Evolutionary conservation across 1,284 basidiomycete genomes (phyloP).

Genomic region (Pseudozyma tsukubaensis): DNA sequence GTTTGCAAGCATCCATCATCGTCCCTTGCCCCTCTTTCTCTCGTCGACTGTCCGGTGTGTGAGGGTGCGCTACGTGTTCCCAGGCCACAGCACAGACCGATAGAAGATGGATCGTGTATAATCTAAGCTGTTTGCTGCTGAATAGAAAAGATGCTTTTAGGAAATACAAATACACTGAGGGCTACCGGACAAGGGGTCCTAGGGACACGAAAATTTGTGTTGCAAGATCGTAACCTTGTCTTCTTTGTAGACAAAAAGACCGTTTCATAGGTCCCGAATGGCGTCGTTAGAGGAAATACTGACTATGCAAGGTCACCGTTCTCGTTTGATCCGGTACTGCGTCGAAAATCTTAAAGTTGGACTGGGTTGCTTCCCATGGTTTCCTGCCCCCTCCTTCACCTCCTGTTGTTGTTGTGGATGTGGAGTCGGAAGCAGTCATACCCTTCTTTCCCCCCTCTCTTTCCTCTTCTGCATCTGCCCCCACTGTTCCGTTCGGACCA

Average conservation of each 20-base stretch:
- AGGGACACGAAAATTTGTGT: too few species aligned
- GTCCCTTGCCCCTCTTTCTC: background rate
- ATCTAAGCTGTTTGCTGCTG: background rate
- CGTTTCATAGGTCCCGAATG: too few species aligned
- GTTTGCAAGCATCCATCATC: constrained; percentile 19
- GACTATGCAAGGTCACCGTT: constrained; percentile 40
- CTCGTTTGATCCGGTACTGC: constrained; percentile 60
- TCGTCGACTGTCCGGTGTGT: background rate
- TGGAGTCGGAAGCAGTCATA: too few species aligned
- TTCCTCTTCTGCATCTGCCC: constrained; percentile 36
- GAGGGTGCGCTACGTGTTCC: too few species aligned
- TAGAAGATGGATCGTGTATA: background rate
- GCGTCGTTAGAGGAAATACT: constrained; percentile 35
- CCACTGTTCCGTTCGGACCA: constrained; percentile 77
- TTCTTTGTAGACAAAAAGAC: too few species aligned
- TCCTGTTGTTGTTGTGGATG: background rate
- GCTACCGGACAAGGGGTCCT: too few species aligned
- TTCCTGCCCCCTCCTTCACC: constrained; percentile 8
- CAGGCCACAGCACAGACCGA: background rate
- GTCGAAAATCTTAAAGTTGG: constrained; percentile 70
- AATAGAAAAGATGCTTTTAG: background rate
- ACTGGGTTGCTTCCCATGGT: constrained; percentile 42
- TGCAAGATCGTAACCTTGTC: too few species aligned
- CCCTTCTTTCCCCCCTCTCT: constrained; percentile 12
- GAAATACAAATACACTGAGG: constrained; percentile 34